Percentiles rank a stretch among this genome's conserved stretches.
phyloP scores from a whole-genome alignment of 176 grass and related monocot species.

The Avena sativa region DNA sequence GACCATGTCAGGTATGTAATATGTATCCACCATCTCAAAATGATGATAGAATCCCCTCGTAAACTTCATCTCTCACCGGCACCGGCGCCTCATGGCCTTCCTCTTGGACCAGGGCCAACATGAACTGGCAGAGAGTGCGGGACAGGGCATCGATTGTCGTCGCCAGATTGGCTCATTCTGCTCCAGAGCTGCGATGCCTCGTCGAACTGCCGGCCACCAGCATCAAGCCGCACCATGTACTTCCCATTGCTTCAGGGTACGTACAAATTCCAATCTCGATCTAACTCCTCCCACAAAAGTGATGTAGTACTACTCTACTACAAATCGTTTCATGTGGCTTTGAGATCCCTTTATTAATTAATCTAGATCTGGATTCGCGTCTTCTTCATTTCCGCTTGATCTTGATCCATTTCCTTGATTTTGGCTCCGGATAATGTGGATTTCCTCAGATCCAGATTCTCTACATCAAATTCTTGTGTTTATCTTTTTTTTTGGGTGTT shows the following conservation, averaged over 20 bases:
- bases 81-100: too few species aligned
- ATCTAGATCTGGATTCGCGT: background rate
- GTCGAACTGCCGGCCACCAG: constrained; percentile 4
- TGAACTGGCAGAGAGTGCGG: constrained; percentile 15
- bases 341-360: too few species aligned
- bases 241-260: constrained; percentile 23
- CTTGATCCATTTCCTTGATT: background rate
- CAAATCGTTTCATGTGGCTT: background rate
- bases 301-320: background rate
- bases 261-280: background rate
- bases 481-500: too few species aligned
- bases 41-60: background rate
- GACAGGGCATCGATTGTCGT: background rate
- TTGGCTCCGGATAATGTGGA: background rate
- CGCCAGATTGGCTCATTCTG: constrained; percentile 1
- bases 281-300: background rate
- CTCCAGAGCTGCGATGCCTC: constrained; percentile 21
- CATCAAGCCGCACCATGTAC: background rate
- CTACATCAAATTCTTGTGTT: background rate
- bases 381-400: background rate
- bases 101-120: background rate
- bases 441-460: background rate
- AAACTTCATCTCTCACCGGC: too few species aligned
- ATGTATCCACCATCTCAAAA: background rate
- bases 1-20: background rate